Conservation (phyloP, 108 stramenopile genomes). For the Parietichytrium sp. region DNA sequence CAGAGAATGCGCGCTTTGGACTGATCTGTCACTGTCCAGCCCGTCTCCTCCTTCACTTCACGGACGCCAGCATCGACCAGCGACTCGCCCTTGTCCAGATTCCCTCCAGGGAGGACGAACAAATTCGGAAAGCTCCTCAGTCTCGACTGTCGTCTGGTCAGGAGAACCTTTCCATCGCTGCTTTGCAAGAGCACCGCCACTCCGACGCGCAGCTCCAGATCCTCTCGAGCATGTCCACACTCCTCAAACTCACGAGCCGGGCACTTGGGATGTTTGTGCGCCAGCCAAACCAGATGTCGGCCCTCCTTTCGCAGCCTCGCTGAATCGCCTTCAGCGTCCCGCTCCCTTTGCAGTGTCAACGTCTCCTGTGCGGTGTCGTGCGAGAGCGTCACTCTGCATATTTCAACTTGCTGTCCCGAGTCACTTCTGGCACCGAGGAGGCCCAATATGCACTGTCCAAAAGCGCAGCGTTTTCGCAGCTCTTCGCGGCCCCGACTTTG, state of each 20-base stretch:
- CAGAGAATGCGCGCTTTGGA: background rate
- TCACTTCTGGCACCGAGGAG: too few relatives aligned
- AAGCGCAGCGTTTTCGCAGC: too few relatives aligned
- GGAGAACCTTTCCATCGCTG: slow-evolving; percentile 14
- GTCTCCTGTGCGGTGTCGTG: too few relatives aligned
- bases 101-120: slow-evolving; percentile 7
- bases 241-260: background rate
- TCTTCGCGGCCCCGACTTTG: too few relatives aligned
- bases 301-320: background rate
- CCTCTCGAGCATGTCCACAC: background rate
- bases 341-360: too few relatives aligned
- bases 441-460: too few relatives aligned
- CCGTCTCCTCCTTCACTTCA: slow-evolving; percentile 16
- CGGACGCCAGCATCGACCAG: slow-evolving; percentile 15
- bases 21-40: background rate
- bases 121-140: background rate
- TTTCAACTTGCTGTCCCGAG: too few relatives aligned
- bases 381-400: too few relatives aligned
- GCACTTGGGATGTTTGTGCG: slow-evolving; percentile 17
- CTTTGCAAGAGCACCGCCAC: slow-evolving; percentile 30
- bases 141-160: background rate
- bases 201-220: background rate
- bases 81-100: background rate
- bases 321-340: too few relatives aligned
- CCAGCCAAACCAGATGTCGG: background rate